phyloP scores from a whole-genome alignment of 1,284 basidiomycete species.

The Clitocybe nebularis region DNA sequence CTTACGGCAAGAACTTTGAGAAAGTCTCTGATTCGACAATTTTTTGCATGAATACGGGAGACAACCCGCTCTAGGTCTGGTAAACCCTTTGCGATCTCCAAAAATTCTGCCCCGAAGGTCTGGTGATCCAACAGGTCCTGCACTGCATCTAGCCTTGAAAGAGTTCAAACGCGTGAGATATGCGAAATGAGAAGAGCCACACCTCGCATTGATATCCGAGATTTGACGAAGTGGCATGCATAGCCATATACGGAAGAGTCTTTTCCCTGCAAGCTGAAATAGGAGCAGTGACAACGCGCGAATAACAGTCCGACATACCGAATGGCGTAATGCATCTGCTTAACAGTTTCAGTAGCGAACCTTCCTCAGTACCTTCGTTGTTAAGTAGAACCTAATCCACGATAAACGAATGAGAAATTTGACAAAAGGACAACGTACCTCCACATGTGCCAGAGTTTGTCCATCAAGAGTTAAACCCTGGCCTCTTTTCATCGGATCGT shows the following conservation, averaged over 20 bases:
- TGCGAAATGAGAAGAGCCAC: conserved; percentile 15
- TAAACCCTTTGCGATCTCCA: conserved; percentile 70
- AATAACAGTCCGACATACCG: conserved; percentile 42
- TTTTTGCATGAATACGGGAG: conserved; percentile 90
- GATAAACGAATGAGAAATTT: conserved; percentile 6
- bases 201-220: conserved; percentile 85
- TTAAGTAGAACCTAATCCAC: conserved; percentile 72
- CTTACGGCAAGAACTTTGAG: conserved; percentile 73
- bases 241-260: conserved; percentile 92
- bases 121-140: conserved; percentile 81
- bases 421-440: conserved; percentile 42
- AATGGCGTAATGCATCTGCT: conserved; percentile 86
- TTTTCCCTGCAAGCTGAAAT: conserved; percentile 57
- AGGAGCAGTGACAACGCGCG: conserved; percentile 1
- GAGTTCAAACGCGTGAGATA: conserved; percentile 6
- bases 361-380: conserved; percentile 87
- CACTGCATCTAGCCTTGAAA: conserved; percentile 80
- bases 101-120: conserved; percentile 74
- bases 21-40: conserved; percentile 84
- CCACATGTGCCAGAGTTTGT: conserved; percentile 90
- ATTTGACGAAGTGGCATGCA: conserved; percentile 83
- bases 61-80: conserved; percentile 94
- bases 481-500: conserved; percentile 89
- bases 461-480: conserved; percentile 86
- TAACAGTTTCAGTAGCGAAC: conserved; percentile 81